Evolutionary conservation across 805 yeast genomes (phyloP).

Genomic region (Jamesozyma lodderae): DNA sequence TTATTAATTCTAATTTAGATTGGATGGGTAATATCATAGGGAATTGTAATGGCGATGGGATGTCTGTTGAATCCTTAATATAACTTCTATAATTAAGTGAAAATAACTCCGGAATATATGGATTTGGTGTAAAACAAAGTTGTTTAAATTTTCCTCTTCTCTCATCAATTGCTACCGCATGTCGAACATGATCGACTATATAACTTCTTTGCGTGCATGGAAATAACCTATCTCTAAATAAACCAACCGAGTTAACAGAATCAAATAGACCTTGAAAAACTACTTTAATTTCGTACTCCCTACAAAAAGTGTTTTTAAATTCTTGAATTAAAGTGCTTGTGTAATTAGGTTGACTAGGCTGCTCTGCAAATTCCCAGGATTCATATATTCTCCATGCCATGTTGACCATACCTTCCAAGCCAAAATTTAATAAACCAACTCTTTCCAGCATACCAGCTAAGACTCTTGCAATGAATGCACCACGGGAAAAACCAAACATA

Average conservation of each 20-base stretch:
- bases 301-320: conserved; percentile 46
- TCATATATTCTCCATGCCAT: conserved; percentile 58
- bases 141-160: conserved; percentile 56
- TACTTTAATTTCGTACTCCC: conserved; percentile 35
- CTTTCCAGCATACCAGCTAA: conserved; percentile 56
- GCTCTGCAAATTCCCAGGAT: conserved; percentile 52
- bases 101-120: conserved; percentile 29
- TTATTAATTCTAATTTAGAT: no score
- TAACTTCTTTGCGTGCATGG: conserved; percentile 46
- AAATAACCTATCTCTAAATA: conserved; percentile 47
- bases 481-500: conserved; percentile 55
- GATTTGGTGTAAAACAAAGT: conserved; percentile 40
- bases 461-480: conserved; percentile 58
- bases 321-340: conserved; percentile 41
- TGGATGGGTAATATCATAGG: no score
- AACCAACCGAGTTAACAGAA: conserved; percentile 58
- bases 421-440: conserved; percentile 50
- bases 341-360: conserved; percentile 39
- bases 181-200: conserved; percentile 51
- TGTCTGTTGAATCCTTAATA: not conserved
- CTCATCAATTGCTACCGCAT: conserved; percentile 61
- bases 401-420: conserved; percentile 45
- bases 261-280: conserved; percentile 63
- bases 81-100: conserved; percentile 13
- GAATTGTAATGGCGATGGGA: no score